phyloP scores from a whole-genome alignment of 1,284 basidiomycete species.

The Boletus semigastroideus region DNA sequence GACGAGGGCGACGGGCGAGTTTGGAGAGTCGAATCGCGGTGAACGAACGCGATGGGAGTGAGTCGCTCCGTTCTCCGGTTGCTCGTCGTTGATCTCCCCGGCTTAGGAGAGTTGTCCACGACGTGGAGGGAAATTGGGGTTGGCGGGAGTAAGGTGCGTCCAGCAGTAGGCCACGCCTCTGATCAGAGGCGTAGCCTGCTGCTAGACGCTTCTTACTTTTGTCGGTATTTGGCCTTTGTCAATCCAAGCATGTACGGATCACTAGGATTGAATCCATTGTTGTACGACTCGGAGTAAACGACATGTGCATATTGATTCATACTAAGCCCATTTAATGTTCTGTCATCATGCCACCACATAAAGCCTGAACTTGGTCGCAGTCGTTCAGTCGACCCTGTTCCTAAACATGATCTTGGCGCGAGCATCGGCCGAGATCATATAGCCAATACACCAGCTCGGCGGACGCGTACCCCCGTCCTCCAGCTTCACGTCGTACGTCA shows the following conservation, averaged over 20 bases:
- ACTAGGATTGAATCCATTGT: too few relatives aligned
- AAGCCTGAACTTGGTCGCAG: too few relatives aligned
- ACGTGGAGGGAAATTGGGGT: too few relatives aligned
- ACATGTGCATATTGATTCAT: too few relatives aligned
- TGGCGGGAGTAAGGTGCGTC: conserved; percentile 25
- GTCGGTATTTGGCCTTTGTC: too few relatives aligned
- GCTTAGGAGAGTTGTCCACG: neutral
- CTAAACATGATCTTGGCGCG: neutral
- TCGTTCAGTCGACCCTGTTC: neutral
- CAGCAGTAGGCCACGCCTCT: conserved; percentile 14
- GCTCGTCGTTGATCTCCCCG: neutral
- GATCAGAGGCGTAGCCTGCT: conserved; percentile 12
- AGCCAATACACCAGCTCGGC: neutral
- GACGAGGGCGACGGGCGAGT: neutral
- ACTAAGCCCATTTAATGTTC: too few relatives aligned
- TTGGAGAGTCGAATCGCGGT: neutral
- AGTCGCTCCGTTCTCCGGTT: neutral
- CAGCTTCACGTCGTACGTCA: neutral
- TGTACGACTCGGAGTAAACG: too few relatives aligned
- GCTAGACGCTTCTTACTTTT: conserved; percentile 21
- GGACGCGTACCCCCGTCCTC: neutral
- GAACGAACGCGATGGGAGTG: neutral
- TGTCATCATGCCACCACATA: too few relatives aligned
- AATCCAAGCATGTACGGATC: too few relatives aligned
- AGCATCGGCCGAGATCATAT: neutral